Percentiles rank a stretch among this genome's conserved stretches.
Conservation (phyloP, 306 rosid genomes). For the Amphicarpaea edgeworthii region DNA sequence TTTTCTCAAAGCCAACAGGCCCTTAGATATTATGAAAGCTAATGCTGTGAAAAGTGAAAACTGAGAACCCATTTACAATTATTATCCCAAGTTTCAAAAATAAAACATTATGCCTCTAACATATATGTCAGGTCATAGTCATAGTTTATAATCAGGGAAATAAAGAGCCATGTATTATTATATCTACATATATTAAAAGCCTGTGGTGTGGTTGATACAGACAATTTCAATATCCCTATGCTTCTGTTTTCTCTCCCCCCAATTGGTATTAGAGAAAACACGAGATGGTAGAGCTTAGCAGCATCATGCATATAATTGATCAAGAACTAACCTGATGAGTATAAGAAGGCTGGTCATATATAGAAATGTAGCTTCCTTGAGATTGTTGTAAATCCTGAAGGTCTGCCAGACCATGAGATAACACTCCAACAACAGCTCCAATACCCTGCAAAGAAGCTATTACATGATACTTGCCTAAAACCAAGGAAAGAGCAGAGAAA, state of each 20-base stretch:
- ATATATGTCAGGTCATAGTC: neutral
- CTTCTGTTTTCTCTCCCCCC: neutral
- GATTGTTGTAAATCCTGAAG: slow-evolving; percentile 67
- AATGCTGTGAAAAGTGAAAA: neutral
- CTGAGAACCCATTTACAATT: slow-evolving; percentile 1
- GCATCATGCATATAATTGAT: neutral
- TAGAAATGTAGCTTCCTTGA: slow-evolving; percentile 89
- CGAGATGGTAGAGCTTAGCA: neutral
- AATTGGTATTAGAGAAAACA: neutral
- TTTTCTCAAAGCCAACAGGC: neutral
- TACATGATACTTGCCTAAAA: slow-evolving; percentile 32
- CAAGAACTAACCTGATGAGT: slow-evolving; percentile 66
- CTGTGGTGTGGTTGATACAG: neutral
- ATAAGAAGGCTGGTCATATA: slow-evolving; percentile 86
- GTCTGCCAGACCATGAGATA: slow-evolving; percentile 90
- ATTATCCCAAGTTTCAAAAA: slow-evolving; percentile 2
- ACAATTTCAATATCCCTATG: neutral
- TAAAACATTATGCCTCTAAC: neutral
- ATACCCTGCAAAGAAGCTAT: slow-evolving; percentile 55
- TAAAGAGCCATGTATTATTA: neutral
- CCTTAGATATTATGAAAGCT: neutral
- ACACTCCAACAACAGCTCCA: slow-evolving; percentile 94
- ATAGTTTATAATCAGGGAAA: neutral
- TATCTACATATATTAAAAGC: neutral
- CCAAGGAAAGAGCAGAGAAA: neutral